A percentile compares a stretch with the other conserved stretches of the same genome.
Conservation (phyloP, 2,329 filamentous ascomycete genomes). For the Colletotrichum lentis region DNA sequence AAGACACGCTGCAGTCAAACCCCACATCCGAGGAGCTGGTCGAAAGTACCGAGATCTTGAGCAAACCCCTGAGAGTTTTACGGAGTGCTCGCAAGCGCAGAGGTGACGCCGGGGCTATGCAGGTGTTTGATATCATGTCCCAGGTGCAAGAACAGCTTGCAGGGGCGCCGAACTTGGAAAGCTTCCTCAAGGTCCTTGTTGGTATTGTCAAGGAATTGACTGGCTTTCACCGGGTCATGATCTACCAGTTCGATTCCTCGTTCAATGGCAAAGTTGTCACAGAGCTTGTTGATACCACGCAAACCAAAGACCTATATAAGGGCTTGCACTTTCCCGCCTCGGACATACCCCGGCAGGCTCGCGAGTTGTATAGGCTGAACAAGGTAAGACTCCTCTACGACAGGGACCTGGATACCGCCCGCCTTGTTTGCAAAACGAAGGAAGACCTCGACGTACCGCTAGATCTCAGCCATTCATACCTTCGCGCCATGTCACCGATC, state of each 20-base stretch:
- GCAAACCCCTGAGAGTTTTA: slow-evolving; percentile 79
- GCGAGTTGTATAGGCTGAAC: slow-evolving; percentile 90
- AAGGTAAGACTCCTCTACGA: slow-evolving; percentile 90
- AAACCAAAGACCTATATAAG: slow-evolving; percentile 84
- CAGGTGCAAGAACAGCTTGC: slow-evolving; percentile 90
- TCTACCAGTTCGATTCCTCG: slow-evolving; percentile 85
- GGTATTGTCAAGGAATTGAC: slow-evolving; percentile 90
- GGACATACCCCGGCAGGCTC: slow-evolving; percentile 84
- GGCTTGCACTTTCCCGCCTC: slow-evolving; percentile 88
- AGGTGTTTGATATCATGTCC: slow-evolving; percentile 90
- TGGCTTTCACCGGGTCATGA: slow-evolving; percentile 90
- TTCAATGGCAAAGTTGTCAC: slow-evolving; percentile 90
- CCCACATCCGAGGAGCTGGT: slow-evolving; percentile 78
- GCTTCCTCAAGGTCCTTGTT: slow-evolving; percentile 80
- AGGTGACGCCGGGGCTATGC: slow-evolving; percentile 84
- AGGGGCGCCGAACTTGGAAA: slow-evolving; percentile 73
- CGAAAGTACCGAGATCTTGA: slow-evolving; percentile 78
- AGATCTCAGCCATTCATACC: slow-evolving; percentile 84
- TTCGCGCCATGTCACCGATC: slow-evolving; percentile 90
- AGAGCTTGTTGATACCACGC: slow-evolving; percentile 81
- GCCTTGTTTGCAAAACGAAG: slow-evolving; percentile 79
- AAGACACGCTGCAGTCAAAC: slow-evolving; percentile 76
- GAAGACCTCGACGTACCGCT: slow-evolving; percentile 78
- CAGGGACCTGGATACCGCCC: slow-evolving; percentile 78
- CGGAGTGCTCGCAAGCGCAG: slow-evolving; percentile 77